These are phyloP conservation scores for Jatropha podagrica DNA, from an alignment of 441 rosid species.

Conservation along the genomic window DNA sequence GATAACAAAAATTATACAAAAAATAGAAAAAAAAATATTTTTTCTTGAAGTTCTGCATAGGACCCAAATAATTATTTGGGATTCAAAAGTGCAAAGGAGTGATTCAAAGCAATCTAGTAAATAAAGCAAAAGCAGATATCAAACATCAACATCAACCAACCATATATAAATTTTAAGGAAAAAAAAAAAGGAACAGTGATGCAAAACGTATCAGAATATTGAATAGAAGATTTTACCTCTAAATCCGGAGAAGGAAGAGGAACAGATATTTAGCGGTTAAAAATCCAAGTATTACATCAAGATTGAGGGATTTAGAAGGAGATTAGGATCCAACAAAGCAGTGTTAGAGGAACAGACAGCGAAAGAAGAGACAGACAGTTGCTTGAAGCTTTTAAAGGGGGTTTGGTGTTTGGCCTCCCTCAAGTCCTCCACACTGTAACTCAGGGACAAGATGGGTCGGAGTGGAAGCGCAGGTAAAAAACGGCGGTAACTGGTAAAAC, in stretches of 20 bases:
- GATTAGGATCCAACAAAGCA: conserved; percentile 1
- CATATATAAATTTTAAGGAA: background rate
- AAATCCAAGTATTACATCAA: conserved; percentile 14
- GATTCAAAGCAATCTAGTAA: background rate
- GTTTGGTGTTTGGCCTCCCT: background rate
- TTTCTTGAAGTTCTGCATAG: background rate
- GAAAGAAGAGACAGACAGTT: background rate
- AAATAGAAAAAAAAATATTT: background rate
- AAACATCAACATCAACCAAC: background rate
- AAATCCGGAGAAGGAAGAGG: conserved; percentile 23
- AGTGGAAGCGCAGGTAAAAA: background rate
- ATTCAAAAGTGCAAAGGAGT: background rate
- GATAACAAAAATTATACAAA: too few relatives aligned
- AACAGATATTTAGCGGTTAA: background rate
- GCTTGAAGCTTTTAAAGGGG: background rate
- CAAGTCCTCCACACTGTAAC: background rate
- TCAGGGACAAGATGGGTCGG: background rate
- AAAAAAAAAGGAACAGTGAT: too few relatives aligned
- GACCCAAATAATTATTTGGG: conserved; percentile 27
- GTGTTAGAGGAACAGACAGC: background rate
- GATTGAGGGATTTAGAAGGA: background rate
- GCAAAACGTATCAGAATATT: background rate
- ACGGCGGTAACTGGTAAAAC: conserved; percentile 1
- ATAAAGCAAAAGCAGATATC: background rate
- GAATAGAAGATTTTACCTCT: conserved; percentile 20